These are phyloP conservation scores for Eucalyptus polybractea DNA, from an alignment of 345 rosid genomes.

Conservation along the genomic window DNA sequence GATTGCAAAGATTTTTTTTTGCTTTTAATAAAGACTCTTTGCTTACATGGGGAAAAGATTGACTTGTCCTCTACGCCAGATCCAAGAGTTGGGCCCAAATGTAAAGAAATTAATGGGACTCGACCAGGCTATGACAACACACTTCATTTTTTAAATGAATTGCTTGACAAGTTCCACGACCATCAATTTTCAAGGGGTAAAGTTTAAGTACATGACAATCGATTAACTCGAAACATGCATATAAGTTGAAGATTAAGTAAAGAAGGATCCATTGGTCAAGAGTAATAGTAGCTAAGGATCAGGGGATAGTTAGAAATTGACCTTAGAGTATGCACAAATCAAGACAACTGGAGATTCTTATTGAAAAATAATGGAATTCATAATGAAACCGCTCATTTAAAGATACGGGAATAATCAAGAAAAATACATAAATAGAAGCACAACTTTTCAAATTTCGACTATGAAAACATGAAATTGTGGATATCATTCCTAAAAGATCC, in stretches of 20 bases:
- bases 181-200: not conserved
- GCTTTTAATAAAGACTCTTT: not conserved
- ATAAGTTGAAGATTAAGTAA: not conserved
- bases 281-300: not conserved
- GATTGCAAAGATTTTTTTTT: not conserved
- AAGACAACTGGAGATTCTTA: not conserved
- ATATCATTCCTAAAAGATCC: not conserved
- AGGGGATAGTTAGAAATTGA: rapidly evolving
- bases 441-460: not conserved
- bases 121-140: not conserved
- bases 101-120: not conserved
- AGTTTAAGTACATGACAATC: not conserved
- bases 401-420: too few relatives aligned
- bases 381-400: not conserved
- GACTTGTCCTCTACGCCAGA: not conserved
- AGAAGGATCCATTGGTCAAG: not conserved
- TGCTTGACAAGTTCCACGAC: not conserved
- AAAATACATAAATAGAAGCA: not conserved
- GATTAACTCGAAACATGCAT: not conserved
- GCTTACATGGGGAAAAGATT: not conserved
- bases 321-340: not conserved
- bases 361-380: too few relatives aligned
- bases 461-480: not conserved
- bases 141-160: not conserved
- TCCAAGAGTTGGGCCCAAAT: not conserved